Base-by-base conservation (phyloP, 768 basidiomycete species). In the Gautieria morchelliformis region DNA sequence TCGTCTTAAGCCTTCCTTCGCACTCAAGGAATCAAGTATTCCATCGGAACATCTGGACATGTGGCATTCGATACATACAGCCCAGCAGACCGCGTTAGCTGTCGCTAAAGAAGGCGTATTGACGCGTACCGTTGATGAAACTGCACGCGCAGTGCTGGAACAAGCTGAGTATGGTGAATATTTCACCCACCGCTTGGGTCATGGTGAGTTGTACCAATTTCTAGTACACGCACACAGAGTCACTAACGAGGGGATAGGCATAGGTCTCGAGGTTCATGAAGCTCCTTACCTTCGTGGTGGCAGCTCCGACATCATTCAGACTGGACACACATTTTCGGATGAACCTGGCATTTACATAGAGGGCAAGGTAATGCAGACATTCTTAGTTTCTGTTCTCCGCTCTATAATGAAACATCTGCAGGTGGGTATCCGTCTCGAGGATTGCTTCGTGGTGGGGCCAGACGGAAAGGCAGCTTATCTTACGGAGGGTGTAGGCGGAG, bases 261-360 rank as follows among this genome's bases (percentile, higher is more conserved):
- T 94, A 33, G 90, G 90, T 3, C 70, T 93, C 4, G 88, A 93
- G 68, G 84, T 77, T 8, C 92, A 93, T 61, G 90, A 93, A 69
- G 73, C 77, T 7, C 90, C 90, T 0, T 92, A 91, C 67, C 74
- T 94, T 19, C 79, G 80, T 48, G 87, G 85, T n/a, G 82, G 83
- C 15, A 84, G 80, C 32, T 64, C 78, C 11, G 78, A 76, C 60
- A 63, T 77, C 40, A 80, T 89, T 52, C 69, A 77, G 46, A 69
- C 65, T 2, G 89, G 89, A 1, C 83, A 90, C 64, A 77, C 85
- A 0, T 93, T 93, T 70, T 89, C 87, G 7, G 76, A 92, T 64
- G 89, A 93, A 67, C 91, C 89, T 4, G 85, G 84, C 1, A 70
- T 86, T 30, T 88, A 89, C 68, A 84, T 87, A 58, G 82, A 83